These are phyloP conservation scores for Actinidia chinensis DNA, from an alignment of 179 eudicot genomes.

Conservation along the genomic window DNA sequence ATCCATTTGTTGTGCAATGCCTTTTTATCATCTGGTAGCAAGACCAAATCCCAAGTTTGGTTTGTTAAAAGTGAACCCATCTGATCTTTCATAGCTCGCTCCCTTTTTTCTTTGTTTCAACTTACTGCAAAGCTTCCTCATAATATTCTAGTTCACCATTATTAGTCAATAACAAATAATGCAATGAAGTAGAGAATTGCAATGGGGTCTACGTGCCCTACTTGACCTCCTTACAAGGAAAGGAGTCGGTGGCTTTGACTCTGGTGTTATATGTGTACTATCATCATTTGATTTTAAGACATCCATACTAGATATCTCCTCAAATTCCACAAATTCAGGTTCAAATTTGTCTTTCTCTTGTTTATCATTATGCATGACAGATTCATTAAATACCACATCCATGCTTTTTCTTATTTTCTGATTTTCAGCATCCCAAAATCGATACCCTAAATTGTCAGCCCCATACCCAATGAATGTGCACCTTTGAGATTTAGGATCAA, in stretches of 20 bases:
- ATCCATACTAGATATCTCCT: not conserved
- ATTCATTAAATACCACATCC: not conserved
- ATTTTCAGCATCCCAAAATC: constrained; percentile 14
- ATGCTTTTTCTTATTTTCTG: not conserved
- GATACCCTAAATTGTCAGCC: not conserved
- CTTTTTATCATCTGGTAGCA: not conserved
- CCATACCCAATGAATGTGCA: constrained; percentile 17
- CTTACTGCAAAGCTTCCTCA: not conserved
- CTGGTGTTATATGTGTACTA: not conserved
- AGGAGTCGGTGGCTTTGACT: not conserved
- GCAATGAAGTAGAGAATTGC: not conserved
- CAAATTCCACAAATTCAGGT: not conserved
- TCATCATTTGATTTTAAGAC: not conserved
- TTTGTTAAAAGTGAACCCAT: not conserved
- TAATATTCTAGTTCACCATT: not conserved
- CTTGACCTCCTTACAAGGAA: not conserved
- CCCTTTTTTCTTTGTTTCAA: not conserved
- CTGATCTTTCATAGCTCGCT: not conserved
- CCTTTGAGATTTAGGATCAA: not conserved
- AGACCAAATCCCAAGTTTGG: not conserved
- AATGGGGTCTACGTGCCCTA: not conserved
- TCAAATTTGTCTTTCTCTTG: no score
- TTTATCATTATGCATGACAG: not conserved
- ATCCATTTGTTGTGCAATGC: constrained; percentile 3
- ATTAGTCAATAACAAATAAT: not conserved